Evolutionary conservation across 1,284 basidiomycete genomes (phyloP), one percentile per base, ranked within the genome.

Genomic region (Austroboletus niveus): DNA sequence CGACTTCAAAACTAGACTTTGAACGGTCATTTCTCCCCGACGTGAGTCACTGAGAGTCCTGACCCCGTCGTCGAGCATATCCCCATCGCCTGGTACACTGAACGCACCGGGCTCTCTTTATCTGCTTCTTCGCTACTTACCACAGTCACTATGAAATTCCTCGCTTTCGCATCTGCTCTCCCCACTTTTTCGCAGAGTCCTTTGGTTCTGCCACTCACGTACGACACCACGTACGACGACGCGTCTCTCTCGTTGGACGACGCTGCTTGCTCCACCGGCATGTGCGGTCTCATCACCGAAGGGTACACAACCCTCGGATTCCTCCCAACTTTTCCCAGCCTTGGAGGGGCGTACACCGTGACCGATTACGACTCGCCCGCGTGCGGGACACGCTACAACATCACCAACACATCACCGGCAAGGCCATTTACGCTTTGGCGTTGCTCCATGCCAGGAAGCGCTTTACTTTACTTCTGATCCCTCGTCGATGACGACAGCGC

Each of bases 251-350:
- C 73, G 1, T 66, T 79, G 15, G 47, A 54, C 54, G 62, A 59
- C 14, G 76, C 79, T 48, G 71, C 76, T 17, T 81, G 80, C 65
- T 82, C 80, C 9, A 68, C 79, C 49, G 80, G 79, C 14, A 34
- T 51, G 2, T 73, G 81, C 58, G 80, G 81, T 9, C 71, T 82
- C 36, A 49, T 74, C 36, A 73, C 71, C 14, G 69, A 65, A 53
- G 41, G 41, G 12, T 71, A 56, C 66, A 66, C 61, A 4, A 78
- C 73, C 22, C 76, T 80, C 49, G 70, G 65, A 32, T 61, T 63
- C 12, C 64, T 78, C 20, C 74, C 74, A 5, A 61, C 58, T 4
- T 78, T 77, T 71, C 76, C 78, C 5, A 54, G 69, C 61, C 75
- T 80, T 54, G 78, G 77, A 12, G 78, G 72, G 20, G 72, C 71